Base-by-base conservation (phyloP, 2,329 filamentous ascomycete genomes). In the Ophiostoma australiae region DNA sequence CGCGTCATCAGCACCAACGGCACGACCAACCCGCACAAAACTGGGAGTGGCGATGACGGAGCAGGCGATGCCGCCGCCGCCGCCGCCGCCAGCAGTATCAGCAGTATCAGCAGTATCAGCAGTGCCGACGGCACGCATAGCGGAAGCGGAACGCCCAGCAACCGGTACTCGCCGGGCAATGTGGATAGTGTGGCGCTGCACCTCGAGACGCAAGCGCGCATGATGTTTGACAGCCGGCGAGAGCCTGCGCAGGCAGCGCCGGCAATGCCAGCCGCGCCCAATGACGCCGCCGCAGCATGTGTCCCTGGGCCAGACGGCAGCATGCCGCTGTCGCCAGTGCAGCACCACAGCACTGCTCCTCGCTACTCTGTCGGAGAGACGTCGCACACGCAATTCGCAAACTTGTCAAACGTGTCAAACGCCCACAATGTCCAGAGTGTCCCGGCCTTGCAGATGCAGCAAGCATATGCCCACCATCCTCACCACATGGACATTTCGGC, bases 91-190 rank as follows among this genome's bases (percentile, higher is more conserved):
- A 76, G 70, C 37, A 33, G 33, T n/a, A n/a, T n/a, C n/a, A n/a
- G n/a, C n/a, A n/a, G n/a, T n/a, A n/a, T n/a, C 27, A 72, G 72
- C 2, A 33, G 39, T 35, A 27, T 20, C 6, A 52, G 23, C 66
- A 52, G 66, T 27, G 66, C 23, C 23, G 41, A 68, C 15, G 41
- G 15, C 5, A 78, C n/a, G 3, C 80, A 79, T 3, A 85, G 82
- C 72, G 79, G 82, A 0, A 86, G 83, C 84, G 80, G 84, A 17
- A 83, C 86, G 75, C 86, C 84, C 84, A 83, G 83, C 11, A 80
- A 80, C 58, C 80, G 84, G 17, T 69, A 68, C 1, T 44, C 70
- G 35, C 68, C 58, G 11, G 77, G 86, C n/a, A 78, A 86, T 74
- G 82, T 81, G 0, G 78, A 86, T 5, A 83, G 83, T 1, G 78